phyloP scores from a whole-genome alignment of 78 protist genomes.

The Dictyostelium firmibasis region DNA sequence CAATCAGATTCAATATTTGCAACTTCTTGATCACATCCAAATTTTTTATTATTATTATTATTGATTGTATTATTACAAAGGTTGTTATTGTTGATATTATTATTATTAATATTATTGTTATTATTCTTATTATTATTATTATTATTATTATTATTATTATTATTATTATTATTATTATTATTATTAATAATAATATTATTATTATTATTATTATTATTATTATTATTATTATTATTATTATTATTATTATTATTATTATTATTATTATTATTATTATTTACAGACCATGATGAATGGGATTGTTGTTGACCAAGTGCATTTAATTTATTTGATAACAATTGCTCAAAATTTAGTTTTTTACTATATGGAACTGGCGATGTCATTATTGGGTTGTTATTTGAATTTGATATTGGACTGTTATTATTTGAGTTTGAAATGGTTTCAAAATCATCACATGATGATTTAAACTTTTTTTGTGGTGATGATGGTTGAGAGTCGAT shows the following conservation, averaged over 20 bases:
- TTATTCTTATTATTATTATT: not conserved
- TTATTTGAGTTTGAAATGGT: not conserved
- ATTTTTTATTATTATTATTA: not conserved
- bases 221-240: not conserved
- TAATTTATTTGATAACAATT: not conserved
- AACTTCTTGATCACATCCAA: conserved; percentile 38
- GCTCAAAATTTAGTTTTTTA: not conserved
- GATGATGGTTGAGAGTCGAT: not conserved
- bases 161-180: not conserved
- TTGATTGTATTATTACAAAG: not conserved
- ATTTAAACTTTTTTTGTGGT: conserved; percentile 15
- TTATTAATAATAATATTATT: not conserved
- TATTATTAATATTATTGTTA: no score
- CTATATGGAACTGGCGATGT: not conserved
- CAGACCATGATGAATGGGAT: not conserved
- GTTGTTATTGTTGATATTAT: not conserved
- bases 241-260: not conserved
- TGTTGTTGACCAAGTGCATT: not conserved
- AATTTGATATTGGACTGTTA: not conserved
- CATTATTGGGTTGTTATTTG: not conserved
- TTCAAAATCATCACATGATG: not conserved
- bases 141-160: not conserved
- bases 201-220: no score
- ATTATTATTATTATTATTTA: not conserved
- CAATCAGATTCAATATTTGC: conserved; percentile 19